Evolutionary conservation across 177 flowering plant species (phyloP).

Genomic region (Vitis hybrid): DNA sequence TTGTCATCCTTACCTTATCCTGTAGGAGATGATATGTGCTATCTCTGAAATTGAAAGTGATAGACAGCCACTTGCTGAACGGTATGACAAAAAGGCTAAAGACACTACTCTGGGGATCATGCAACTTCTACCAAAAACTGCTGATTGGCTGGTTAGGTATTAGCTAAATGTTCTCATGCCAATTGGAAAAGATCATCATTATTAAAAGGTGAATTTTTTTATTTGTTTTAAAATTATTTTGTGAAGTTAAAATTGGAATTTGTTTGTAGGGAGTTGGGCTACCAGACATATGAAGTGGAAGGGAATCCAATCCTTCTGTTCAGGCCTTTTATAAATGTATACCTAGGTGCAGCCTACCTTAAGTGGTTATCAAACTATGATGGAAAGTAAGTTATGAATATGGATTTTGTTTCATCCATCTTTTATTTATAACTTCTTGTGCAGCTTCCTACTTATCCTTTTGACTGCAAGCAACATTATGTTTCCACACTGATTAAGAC

Average conservation of each 20-base stretch:
- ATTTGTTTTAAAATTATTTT: not conserved
- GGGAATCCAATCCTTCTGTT: conserved; percentile 46
- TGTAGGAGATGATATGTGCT: conserved; percentile 87
- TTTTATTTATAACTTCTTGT: not conserved
- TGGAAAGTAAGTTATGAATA: conserved; percentile 44
- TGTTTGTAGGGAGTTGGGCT: conserved; percentile 68
- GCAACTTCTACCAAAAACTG: conserved; percentile 72
- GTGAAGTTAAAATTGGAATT: conserved; percentile 5
- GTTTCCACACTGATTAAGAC: not conserved
- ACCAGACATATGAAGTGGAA: conserved; percentile 44
- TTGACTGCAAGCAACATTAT: not conserved
- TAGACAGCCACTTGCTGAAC: conserved; percentile 61
- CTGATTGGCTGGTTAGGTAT: conserved; percentile 68
- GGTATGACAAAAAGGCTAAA: conserved; percentile 59
- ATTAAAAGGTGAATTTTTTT: not conserved
- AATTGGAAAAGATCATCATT: not conserved
- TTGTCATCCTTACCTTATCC: conserved; percentile 11
- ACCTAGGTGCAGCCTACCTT: conserved; percentile 85
- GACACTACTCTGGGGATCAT: conserved; percentile 64
- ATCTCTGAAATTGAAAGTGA: conserved; percentile 87
- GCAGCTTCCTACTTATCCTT: not conserved
- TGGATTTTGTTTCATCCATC: not conserved
- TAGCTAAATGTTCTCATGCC: not conserved
- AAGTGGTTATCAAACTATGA: conserved; percentile 70
- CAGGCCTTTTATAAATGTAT: conserved; percentile 74